These are phyloP conservation scores for Pyrus betulifolia DNA, from an alignment of 306 rosid species.

Conservation along the genomic window DNA sequence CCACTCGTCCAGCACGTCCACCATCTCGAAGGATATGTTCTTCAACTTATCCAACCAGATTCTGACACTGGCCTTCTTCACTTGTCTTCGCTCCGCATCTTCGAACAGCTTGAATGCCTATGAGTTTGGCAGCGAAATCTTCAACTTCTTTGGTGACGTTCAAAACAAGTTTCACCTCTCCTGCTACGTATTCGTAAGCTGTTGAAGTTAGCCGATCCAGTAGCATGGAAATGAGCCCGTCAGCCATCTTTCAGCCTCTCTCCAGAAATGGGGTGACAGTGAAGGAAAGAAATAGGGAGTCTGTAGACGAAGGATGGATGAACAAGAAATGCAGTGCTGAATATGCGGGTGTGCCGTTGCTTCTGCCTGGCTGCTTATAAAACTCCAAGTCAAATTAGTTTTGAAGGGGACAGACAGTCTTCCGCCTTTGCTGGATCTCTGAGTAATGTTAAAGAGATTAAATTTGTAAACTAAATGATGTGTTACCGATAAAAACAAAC, in stretches of 20 bases:
- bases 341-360: no score
- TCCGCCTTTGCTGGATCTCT: no score
- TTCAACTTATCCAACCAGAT: neutral
- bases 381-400: no score
- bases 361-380: no score
- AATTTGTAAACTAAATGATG: no score
- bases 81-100: neutral
- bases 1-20: constrained; percentile 7
- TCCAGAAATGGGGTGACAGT: neutral
- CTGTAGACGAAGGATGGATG: no score
- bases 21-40: neutral
- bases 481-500: no score
- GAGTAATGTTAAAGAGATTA: no score
- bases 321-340: neutral
- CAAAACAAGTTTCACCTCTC: neutral
- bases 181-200: neutral
- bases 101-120: neutral
- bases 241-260: neutral
- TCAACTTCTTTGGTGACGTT: neutral
- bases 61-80: neutral
- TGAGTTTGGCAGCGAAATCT: neutral
- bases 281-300: neutral
- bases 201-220: neutral
- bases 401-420: no score
- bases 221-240: neutral